These are phyloP conservation scores for Lichtheimia ornata DNA, from an alignment of 371 early-diverging fungal genomes.

Conservation along the genomic window DNA sequence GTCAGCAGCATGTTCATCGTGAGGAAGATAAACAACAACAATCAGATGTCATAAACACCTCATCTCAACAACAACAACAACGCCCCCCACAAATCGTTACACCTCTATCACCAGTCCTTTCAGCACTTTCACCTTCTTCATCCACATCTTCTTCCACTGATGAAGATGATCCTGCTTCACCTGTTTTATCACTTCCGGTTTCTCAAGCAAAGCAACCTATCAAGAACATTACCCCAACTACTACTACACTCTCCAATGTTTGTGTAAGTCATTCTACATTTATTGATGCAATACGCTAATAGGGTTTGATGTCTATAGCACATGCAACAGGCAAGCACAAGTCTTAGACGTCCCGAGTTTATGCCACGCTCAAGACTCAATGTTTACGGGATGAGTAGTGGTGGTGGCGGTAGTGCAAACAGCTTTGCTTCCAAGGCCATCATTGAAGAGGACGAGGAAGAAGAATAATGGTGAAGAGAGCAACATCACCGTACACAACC, in stretches of 20 bases:
- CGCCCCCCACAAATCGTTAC: neutral
- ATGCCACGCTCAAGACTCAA: constrained; percentile 38
- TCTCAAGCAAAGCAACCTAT: neutral
- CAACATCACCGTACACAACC: neutral
- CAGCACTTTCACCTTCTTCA: constrained; percentile 2
- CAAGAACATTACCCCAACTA: neutral
- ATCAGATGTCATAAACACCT: neutral
- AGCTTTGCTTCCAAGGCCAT: constrained; percentile 58
- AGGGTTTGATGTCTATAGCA: neutral
- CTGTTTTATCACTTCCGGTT: constrained; percentile 3
- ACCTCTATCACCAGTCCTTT: constrained; percentile 22
- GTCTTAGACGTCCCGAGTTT: constrained; percentile 19
- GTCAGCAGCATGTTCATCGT: neutral
- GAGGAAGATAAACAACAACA: neutral
- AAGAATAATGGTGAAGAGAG: constrained; percentile 47
- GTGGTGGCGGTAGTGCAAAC: constrained; percentile 36
- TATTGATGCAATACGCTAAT: constrained; percentile 14
- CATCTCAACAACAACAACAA: constrained; percentile 13
- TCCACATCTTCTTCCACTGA: constrained; percentile 2
- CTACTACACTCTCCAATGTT: neutral
- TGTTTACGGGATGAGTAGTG: constrained; percentile 37
- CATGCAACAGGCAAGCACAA: neutral
- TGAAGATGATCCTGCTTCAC: constrained; percentile 3
- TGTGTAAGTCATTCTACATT: neutral
- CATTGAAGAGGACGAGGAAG: constrained; percentile 71